Conservation (phyloP, 192 early-diverging fungal genomes). For the Gorgonomyces haynaldii region DNA sequence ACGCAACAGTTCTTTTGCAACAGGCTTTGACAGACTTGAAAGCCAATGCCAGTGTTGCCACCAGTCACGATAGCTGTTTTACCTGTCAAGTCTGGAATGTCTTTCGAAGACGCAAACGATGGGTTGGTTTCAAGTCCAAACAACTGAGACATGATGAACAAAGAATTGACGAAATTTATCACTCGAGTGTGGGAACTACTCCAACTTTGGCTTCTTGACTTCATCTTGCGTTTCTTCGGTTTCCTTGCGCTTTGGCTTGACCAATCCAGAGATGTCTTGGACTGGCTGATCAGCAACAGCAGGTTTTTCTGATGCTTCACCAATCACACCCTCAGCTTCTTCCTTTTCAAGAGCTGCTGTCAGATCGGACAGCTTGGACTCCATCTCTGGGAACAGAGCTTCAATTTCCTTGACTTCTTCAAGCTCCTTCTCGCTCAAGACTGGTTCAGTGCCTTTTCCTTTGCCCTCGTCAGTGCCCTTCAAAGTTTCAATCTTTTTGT, state of each 20-base stretch:
- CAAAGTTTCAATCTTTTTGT: conserved; percentile 33
- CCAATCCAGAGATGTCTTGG: conserved; percentile 36
- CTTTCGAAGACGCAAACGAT: no score
- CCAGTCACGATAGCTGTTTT: conserved; percentile 20
- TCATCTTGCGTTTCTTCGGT: not conserved
- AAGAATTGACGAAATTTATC: not conserved
- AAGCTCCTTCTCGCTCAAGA: conserved; percentile 14
- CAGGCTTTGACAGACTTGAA: conserved; percentile 6
- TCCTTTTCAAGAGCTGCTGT: conserved; percentile 30
- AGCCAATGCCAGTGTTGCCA: conserved; percentile 22
- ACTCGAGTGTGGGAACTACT: not conserved
- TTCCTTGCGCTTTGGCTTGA: conserved; percentile 19
- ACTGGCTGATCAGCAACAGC: conserved; percentile 14
- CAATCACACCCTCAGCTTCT: conserved; percentile 9
- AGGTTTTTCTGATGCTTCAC: conserved; percentile 5
- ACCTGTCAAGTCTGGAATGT: conserved; percentile 18
- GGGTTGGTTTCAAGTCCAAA: not conserved
- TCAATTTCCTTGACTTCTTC: conserved; percentile 51
- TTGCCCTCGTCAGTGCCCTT: conserved; percentile 20
- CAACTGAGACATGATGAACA: not conserved
- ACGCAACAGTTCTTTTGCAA: conserved; percentile 12
- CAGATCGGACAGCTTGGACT: conserved; percentile 33
- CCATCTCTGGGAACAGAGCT: conserved; percentile 51
- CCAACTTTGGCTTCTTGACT: conserved; percentile 8
- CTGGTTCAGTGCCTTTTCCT: conserved; percentile 22